A percentile compares a stretch with the other conserved stretches of the same genome.
These are phyloP conservation scores for Capsicum chinense DNA, from an alignment of 257 asterid species.

Conservation along the genomic window DNA sequence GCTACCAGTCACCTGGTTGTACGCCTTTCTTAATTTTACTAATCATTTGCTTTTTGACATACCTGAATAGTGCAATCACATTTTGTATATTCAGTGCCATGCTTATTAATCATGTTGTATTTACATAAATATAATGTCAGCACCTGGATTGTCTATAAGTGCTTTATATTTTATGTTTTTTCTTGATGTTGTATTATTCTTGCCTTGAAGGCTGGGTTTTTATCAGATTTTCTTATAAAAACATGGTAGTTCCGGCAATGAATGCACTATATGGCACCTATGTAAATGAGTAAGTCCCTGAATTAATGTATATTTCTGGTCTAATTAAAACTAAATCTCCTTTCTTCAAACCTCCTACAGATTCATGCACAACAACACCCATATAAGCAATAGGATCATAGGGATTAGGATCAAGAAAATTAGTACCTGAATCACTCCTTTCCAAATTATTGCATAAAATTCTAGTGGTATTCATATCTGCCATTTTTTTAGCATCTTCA, in stretches of 20 bases:
- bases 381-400: too few species aligned
- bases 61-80: not conserved
- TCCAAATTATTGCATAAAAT: too few species aligned
- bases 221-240: conserved; percentile 68
- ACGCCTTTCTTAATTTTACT: not conserved
- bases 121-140: not conserved
- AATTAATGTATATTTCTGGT: conserved; percentile 14
- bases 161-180: conserved; percentile 25
- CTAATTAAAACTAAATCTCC: conserved; percentile 27
- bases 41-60: not conserved
- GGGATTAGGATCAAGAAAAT: too few species aligned
- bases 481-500: too few species aligned
- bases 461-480: too few species aligned
- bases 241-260: conserved; percentile 90
- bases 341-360: not conserved
- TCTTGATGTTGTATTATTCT: conserved; percentile 40
- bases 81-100: conserved; percentile 16
- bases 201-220: conserved; percentile 78
- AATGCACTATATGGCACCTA: conserved; percentile 74
- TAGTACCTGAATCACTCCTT: too few species aligned
- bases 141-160: conserved; percentile 31
- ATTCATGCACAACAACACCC: too few species aligned
- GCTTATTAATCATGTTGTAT: conserved; percentile 1
- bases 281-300: conserved; percentile 65
- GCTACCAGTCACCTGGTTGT: conserved; percentile 7